phyloP scores from a whole-genome alignment of 192 early-diverging fungal species.

The Podila clonocystis region DNA sequence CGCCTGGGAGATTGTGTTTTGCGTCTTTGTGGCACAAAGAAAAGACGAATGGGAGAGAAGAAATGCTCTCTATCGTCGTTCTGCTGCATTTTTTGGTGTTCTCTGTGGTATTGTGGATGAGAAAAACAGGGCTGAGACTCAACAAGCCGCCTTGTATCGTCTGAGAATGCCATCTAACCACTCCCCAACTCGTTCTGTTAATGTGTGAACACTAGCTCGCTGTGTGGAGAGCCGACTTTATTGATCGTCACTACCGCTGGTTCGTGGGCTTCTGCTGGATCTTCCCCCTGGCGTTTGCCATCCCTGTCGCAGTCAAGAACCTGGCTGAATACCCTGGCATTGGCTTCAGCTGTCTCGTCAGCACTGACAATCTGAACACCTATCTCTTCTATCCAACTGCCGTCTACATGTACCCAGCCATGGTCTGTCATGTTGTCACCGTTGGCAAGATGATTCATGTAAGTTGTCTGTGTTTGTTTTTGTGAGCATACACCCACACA shows the following conservation, averaged over 20 bases:
- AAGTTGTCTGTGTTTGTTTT: slow-evolving; percentile 1
- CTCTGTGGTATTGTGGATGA: too few species aligned
- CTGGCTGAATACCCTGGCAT: slow-evolving; percentile 45
- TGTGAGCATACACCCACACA: too few species aligned
- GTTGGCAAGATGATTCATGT: slow-evolving; percentile 47
- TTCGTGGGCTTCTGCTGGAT: slow-evolving; percentile 37
- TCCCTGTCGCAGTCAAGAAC: slow-evolving; percentile 40
- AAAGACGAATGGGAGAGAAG: too few species aligned
- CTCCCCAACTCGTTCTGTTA: not conserved
- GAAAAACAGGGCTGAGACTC: too few species aligned
- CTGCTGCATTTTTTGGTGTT: too few species aligned
- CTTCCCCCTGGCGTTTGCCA: slow-evolving; percentile 30
- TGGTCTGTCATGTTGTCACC: slow-evolving; percentile 34
- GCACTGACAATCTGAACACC: slow-evolving; percentile 24
- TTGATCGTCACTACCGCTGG: slow-evolving; percentile 29
- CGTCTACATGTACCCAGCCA: slow-evolving; percentile 43
- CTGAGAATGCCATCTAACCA: not conserved
- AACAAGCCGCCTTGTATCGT: not conserved
- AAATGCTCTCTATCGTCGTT: too few species aligned
- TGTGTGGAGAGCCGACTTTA: slow-evolving; percentile 2
- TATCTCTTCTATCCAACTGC: slow-evolving; percentile 47
- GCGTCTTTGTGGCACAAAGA: too few species aligned
- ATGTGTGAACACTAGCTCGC: not conserved
- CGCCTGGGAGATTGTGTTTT: too few species aligned
- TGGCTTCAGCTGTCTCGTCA: slow-evolving; percentile 47